These are phyloP conservation scores for Filobasidium uniguttulatum DNA, from an alignment of 1,284 basidiomycete species.

Conservation along the genomic window DNA sequence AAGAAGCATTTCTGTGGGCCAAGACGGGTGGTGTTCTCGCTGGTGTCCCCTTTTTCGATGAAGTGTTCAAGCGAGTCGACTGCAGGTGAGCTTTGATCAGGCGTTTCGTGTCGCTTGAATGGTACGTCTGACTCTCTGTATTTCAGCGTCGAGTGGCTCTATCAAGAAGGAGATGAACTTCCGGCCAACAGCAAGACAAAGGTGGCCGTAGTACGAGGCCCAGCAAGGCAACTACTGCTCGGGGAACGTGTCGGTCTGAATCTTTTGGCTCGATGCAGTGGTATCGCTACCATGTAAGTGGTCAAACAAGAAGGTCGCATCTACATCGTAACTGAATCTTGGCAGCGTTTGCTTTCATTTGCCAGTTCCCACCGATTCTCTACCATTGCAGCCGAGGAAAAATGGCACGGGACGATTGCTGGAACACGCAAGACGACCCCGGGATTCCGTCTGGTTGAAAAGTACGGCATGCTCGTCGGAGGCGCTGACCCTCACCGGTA, in stretches of 20 bases:
- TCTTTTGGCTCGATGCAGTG: conserved; percentile 84
- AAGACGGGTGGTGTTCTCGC: conserved; percentile 68
- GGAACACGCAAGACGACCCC: conserved; percentile 97
- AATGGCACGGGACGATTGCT: conserved; percentile 79
- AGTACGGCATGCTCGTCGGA: conserved; percentile 97
- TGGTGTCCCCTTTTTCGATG: conserved; percentile 88
- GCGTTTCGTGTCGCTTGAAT: no score
- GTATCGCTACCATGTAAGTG: conserved; percentile 81
- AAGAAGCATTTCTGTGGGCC: conserved; percentile 78
- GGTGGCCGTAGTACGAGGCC: conserved; percentile 82
- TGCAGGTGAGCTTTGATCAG: conserved; percentile 55
- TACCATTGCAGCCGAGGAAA: conserved; percentile 61
- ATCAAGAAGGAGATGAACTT: conserved; percentile 70
- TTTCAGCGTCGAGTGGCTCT: conserved; percentile 78
- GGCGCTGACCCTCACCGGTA: conserved; percentile 95
- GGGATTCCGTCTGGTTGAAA: conserved; percentile 93
- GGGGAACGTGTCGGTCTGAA: conserved; percentile 93
- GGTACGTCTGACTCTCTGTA: neutral
- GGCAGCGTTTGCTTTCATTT: neutral
- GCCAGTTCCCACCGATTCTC: conserved; percentile 43
- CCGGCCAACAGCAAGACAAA: conserved; percentile 53
- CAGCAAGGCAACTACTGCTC: conserved; percentile 73
- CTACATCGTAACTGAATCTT: no score
- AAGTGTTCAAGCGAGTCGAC: conserved; percentile 77
- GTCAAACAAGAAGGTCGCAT: neutral